Percentiles rank a stretch among this genome's conserved stretches.
phyloP scores from a whole-genome alignment of 83 land plant species.

The Larix sibirica region DNA sequence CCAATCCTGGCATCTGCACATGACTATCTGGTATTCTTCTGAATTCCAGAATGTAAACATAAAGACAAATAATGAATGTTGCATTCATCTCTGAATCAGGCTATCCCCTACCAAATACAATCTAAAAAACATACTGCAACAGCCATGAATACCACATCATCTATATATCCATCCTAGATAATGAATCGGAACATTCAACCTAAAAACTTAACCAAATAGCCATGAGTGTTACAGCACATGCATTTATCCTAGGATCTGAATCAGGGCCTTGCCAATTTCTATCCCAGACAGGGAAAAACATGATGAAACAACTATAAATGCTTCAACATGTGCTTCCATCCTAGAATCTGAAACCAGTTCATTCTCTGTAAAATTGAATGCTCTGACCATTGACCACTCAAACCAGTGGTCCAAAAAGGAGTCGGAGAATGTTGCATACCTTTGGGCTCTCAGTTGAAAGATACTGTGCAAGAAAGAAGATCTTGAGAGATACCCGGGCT shows the following conservation, averaged over 20 bases:
- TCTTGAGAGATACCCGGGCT: background rate
- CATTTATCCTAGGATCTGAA: background rate
- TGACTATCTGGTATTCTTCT: background rate
- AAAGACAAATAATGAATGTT: background rate
- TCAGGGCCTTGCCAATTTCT: background rate
- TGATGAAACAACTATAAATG: background rate
- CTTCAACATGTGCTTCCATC: background rate
- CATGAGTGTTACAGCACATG: background rate
- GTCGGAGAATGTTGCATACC: slow-evolving; percentile 4
- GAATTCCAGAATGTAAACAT: background rate
- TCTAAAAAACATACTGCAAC: background rate
- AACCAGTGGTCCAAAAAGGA: slow-evolving; percentile 10
- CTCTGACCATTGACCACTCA: background rate
- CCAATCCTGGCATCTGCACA: background rate
- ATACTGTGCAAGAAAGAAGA: background rate
- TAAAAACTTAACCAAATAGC: background rate
- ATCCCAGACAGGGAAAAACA: background rate
- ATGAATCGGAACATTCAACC: background rate
- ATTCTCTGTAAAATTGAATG: background rate
- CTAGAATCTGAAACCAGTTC: slow-evolving; percentile 4
- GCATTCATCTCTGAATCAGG: background rate
- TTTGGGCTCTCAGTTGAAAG: slow-evolving; percentile 1
- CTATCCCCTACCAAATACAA: background rate
- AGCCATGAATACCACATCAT: background rate
- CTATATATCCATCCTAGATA: background rate